Percentiles rank a stretch among this genome's conserved stretches.
These are phyloP conservation scores for Apiospora sp. DNA, from an alignment of 2,329 filamentous ascomycete species.

Conservation along the genomic window DNA sequence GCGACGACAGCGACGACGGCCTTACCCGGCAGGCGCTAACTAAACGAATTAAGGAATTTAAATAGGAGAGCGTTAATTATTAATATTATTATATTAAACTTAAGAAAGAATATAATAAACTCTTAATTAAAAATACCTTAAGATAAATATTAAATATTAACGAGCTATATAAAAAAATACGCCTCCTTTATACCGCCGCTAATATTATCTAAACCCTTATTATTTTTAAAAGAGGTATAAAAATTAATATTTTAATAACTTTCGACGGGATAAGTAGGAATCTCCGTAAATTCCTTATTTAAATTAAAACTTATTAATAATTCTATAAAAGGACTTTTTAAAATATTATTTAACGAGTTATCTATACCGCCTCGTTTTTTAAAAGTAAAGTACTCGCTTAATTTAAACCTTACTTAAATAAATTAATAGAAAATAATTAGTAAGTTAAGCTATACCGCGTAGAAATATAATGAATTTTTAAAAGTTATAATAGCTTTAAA, in stretches of 20 bases:
- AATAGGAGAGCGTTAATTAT: too few relatives aligned
- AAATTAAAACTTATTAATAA: neutral
- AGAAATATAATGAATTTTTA: neutral
- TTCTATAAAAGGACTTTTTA: neutral
- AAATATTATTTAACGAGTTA: neutral
- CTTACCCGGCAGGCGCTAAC: too few relatives aligned
- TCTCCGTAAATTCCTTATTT: neutral
- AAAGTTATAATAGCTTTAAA: neutral
- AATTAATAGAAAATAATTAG: neutral
- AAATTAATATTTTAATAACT: neutral
- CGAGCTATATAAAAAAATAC: neutral
- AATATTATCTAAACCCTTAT: neutral
- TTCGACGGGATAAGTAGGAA: neutral
- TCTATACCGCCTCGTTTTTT: neutral
- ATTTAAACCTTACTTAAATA: slow-evolving; percentile 5
- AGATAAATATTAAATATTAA: neutral
- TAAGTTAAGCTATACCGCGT: neutral
- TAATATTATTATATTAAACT: neutral
- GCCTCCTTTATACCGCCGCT: neutral
- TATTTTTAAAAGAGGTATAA: neutral
- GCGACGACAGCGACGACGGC: too few relatives aligned
- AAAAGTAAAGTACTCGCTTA: neutral
- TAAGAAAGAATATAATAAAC: neutral
- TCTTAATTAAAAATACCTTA: too few relatives aligned
- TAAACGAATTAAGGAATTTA: neutral